These are phyloP conservation scores for Akanthomyces muscarius DNA, from an alignment of 2,329 filamentous ascomycete species.

Conservation along the genomic window DNA sequence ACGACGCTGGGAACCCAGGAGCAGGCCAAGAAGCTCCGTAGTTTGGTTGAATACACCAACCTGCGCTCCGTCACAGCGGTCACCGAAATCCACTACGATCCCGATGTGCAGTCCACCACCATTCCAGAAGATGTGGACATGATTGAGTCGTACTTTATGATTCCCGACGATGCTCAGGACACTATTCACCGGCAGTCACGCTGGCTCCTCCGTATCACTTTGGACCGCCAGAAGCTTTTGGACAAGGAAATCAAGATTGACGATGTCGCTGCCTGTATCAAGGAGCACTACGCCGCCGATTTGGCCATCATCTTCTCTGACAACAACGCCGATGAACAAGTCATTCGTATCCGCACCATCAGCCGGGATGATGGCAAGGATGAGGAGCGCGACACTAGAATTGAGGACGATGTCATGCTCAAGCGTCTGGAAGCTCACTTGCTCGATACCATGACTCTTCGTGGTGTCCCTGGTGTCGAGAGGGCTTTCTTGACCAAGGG, in stretches of 20 bases:
- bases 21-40: conserved; percentile 79
- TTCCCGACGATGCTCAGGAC: conserved; percentile 70
- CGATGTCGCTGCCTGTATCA: conserved; percentile 85
- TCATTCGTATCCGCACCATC: conserved; percentile 87
- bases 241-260: conserved; percentile 91
- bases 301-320: conserved; percentile 94
- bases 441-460: conserved; percentile 83
- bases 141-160: conserved; percentile 94
- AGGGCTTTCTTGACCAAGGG: conserved; percentile 90
- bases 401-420: conserved; percentile 87
- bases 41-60: conserved; percentile 89
- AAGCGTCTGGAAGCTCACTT: conserved; percentile 90
- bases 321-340: conserved; percentile 92
- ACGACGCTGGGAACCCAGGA: conserved; percentile 65
- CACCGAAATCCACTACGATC: conserved; percentile 97
- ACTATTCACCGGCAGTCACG: conserved; percentile 73
- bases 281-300: conserved; percentile 79
- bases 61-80: conserved; percentile 85
- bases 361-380: conserved; percentile 66
- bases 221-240: conserved; percentile 90
- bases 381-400: conserved; percentile 56
- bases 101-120: conserved; percentile 77
- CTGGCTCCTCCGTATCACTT: conserved; percentile 90
- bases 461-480: conserved; percentile 84
- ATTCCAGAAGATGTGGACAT: conserved; percentile 88